Percentiles rank a stretch among this genome's conserved stretches.
Conservation (phyloP, 176 grass and related monocot species). For the Panicum miliaceum region DNA sequence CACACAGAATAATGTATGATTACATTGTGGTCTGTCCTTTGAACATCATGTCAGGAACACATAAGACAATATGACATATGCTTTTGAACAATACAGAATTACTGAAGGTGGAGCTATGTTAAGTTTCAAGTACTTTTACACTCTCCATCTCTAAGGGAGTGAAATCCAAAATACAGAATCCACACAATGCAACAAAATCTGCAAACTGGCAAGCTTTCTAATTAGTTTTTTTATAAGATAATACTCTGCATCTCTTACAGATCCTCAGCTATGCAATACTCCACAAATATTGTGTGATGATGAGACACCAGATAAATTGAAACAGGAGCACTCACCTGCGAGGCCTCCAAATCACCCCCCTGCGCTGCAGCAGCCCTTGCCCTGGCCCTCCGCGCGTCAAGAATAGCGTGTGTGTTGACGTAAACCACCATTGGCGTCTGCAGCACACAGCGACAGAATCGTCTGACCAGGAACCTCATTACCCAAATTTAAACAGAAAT, state of each 20-base stretch:
- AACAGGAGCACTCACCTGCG: conserved; percentile 46
- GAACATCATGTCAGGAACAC: neutral
- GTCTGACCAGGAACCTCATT: neutral
- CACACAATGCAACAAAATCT: neutral
- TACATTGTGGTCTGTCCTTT: neutral
- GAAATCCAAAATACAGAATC: neutral
- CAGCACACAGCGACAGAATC: conserved; percentile 1
- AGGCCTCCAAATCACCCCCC: conserved; percentile 58
- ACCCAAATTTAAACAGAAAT: conserved; percentile 21
- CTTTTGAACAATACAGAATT: neutral
- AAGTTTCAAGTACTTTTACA: neutral
- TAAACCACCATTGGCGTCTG: conserved; percentile 91
- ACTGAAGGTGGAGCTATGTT: neutral
- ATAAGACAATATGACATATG: neutral
- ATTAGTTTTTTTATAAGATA: neutral
- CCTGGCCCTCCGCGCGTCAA: conserved; percentile 64
- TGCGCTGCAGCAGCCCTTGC: conserved; percentile 58
- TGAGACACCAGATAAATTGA: neutral
- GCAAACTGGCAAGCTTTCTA: neutral
- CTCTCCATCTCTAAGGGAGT: neutral
- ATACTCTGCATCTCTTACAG: neutral
- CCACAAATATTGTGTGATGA: neutral
- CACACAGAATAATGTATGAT: neutral
- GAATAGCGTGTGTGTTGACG: conserved; percentile 77
- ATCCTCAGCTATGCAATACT: neutral